These are phyloP conservation scores for Backusella psychrophila DNA, from an alignment of 192 early-diverging fungal genomes.

Conservation along the genomic window DNA sequence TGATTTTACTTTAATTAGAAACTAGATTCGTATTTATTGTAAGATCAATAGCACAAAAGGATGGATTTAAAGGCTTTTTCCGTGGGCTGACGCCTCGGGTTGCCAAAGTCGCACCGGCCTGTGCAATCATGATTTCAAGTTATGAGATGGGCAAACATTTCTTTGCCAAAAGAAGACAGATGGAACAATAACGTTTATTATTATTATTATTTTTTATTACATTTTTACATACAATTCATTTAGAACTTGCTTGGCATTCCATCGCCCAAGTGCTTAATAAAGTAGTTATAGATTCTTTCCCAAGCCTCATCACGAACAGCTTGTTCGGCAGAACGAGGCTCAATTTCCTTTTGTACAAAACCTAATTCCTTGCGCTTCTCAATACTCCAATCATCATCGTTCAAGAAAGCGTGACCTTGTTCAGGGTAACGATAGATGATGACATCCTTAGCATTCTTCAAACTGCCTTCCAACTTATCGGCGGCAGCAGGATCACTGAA, in stretches of 20 bases:
- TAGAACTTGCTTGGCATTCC: not conserved
- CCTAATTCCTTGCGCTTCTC: slow-evolving; percentile 35
- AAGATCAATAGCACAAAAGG: slow-evolving; percentile 39
- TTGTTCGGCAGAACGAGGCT: slow-evolving; percentile 26
- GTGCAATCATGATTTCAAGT: slow-evolving; percentile 94
- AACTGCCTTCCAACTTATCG: slow-evolving; percentile 16
- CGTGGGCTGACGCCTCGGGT: slow-evolving; percentile 69
- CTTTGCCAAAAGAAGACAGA: slow-evolving; percentile 22
- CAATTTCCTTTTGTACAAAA: slow-evolving; percentile 29
- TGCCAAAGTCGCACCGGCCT: slow-evolving; percentile 87
- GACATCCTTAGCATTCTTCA: slow-evolving; percentile 16
- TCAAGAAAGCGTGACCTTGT: slow-evolving; percentile 41
- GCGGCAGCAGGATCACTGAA: slow-evolving; percentile 33
- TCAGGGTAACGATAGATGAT: slow-evolving; percentile 32
- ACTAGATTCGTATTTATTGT: slow-evolving; percentile 25
- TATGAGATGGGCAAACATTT: slow-evolving; percentile 70
- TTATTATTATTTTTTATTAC: not conserved
- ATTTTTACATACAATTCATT: not conserved
- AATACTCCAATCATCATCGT: slow-evolving; percentile 33
- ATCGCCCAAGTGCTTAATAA: slow-evolving; percentile 57
- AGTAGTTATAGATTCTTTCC: slow-evolving; percentile 28
- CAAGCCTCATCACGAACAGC: slow-evolving; percentile 27
- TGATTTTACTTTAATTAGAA: slow-evolving; percentile 19
- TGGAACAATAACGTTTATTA: not conserved
- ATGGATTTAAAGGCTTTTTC: slow-evolving; percentile 55